Evolutionary conservation across 495 filamentous ascomycete genomes (phyloP).

Genomic region (Podospora fimiseda): DNA sequence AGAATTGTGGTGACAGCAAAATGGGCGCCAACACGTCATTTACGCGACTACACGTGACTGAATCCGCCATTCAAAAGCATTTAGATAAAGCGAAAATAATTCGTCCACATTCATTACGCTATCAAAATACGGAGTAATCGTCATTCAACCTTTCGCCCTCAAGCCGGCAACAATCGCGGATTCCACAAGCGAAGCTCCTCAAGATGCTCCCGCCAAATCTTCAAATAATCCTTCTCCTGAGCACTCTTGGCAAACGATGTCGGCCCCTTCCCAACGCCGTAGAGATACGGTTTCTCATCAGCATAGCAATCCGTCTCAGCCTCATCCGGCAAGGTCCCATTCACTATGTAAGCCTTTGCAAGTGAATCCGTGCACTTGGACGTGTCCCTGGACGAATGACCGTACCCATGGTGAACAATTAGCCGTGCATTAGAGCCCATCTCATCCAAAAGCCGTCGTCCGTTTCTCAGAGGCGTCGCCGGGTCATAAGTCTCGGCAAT

Average conservation of each 20-base stretch:
- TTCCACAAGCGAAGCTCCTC: slow-evolving; percentile 19
- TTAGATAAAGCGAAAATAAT: background rate
- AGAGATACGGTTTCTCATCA: slow-evolving; percentile 40
- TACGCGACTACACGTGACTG: slow-evolving; percentile 13
- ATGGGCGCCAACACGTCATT: slow-evolving; percentile 9
- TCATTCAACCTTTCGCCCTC: background rate
- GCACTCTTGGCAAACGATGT: background rate
- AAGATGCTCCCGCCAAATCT: slow-evolving; percentile 26
- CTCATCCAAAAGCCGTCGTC: slow-evolving; percentile 32
- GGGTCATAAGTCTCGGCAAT: slow-evolving; percentile 45
- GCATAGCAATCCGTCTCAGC: slow-evolving; percentile 37
- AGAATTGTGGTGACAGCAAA: background rate
- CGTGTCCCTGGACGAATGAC: slow-evolving; percentile 37
- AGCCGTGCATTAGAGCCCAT: slow-evolving; percentile 41
- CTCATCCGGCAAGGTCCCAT: slow-evolving; percentile 31
- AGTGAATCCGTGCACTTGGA: slow-evolving; percentile 37
- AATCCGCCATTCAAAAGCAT: background rate
- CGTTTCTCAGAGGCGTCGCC: slow-evolving; percentile 43
- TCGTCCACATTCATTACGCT: background rate
- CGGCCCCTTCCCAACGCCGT: slow-evolving; percentile 15
- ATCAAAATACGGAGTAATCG: background rate
- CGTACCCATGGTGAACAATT: slow-evolving; percentile 42
- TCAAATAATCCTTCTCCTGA: slow-evolving; percentile 14
- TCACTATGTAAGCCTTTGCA: slow-evolving; percentile 31
- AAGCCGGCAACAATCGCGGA: slow-evolving; percentile 31